Percentiles rank a stretch among this genome's conserved stretches.
These are phyloP conservation scores for Pseudognaphalium luteoalbum DNA, from an alignment of 129 eudicot genomes.

Conservation along the genomic window DNA sequence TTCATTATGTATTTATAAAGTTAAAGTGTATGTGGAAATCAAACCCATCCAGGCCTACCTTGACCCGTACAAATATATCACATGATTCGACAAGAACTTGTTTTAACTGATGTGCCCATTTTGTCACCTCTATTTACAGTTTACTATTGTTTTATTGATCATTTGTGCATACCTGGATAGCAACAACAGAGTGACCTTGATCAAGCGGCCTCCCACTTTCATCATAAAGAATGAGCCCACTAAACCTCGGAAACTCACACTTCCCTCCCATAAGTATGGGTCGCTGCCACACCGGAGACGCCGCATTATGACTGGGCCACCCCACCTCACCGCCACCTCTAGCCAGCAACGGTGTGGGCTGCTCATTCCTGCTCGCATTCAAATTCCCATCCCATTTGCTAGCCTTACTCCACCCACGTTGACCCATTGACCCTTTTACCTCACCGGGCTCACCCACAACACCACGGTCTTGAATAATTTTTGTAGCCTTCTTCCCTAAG, in stretches of 20 bases:
- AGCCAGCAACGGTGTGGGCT: constrained; percentile 50
- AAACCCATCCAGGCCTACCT: neutral
- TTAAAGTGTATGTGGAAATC: neutral
- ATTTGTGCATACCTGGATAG: constrained; percentile 26
- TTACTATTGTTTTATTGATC: neutral
- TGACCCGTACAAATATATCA: neutral
- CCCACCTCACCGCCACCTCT: constrained; percentile 39
- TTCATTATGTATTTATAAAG: neutral
- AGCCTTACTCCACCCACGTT: constrained; percentile 67
- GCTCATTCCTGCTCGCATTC: constrained; percentile 45
- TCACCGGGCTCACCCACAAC: constrained; percentile 16
- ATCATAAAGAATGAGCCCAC: constrained; percentile 87
- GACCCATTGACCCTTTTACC: constrained; percentile 18
- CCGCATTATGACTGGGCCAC: constrained; percentile 58
- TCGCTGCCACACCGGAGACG: constrained; percentile 84
- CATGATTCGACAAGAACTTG: neutral
- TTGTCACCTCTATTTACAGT: neutral
- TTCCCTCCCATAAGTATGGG: constrained; percentile 91
- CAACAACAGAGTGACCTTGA: constrained; percentile 31
- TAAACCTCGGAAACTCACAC: constrained; percentile 84
- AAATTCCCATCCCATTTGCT: constrained; percentile 56
- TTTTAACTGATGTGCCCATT: neutral
- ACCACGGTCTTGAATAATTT: constrained; percentile 30
- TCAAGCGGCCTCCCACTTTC: constrained; percentile 63
- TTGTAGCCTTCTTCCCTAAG: constrained; percentile 31